Percentiles rank a stretch among this genome's conserved stretches.
Conservation (phyloP, 2,329 filamentous ascomycete species). For the Hymenoscyphus albidus region DNA sequence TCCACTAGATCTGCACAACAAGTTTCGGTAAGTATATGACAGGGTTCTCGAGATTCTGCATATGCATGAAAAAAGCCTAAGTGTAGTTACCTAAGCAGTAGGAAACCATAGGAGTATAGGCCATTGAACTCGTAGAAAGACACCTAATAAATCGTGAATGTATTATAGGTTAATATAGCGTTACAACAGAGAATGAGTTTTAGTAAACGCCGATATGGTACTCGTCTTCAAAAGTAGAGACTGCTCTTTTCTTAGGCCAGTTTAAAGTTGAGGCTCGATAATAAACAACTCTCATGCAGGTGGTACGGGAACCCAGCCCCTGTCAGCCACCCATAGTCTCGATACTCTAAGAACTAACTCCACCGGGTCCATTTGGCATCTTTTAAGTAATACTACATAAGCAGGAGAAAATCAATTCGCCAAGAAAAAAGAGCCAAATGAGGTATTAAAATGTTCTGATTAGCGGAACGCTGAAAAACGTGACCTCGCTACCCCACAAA, state of each 20-base stretch:
- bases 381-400: neutral
- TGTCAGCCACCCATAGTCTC: neutral
- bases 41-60: neutral
- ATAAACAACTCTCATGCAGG: neutral
- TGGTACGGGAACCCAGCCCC: neutral
- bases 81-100: neutral
- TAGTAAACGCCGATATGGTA: too few relatives aligned
- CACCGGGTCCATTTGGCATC: neutral
- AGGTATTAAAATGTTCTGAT: neutral
- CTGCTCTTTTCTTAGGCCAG: neutral
- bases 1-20: neutral
- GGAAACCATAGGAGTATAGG: neutral
- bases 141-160: neutral
- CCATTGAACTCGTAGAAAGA: neutral
- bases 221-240: neutral
- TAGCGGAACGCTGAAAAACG: constrained; percentile 1
- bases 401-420: neutral
- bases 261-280: constrained; percentile 5
- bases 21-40: neutral
- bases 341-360: neutral
- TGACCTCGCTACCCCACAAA: constrained; percentile 5
- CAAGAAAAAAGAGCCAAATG: neutral
- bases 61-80: neutral
- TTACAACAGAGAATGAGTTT: too few relatives aligned
- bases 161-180: too few relatives aligned